Percentiles rank a stretch among this genome's conserved stretches.
Evolutionary conservation across 2,329 filamentous ascomycete genomes (phyloP).

Genomic region (Fusarium pininemorale): DNA sequence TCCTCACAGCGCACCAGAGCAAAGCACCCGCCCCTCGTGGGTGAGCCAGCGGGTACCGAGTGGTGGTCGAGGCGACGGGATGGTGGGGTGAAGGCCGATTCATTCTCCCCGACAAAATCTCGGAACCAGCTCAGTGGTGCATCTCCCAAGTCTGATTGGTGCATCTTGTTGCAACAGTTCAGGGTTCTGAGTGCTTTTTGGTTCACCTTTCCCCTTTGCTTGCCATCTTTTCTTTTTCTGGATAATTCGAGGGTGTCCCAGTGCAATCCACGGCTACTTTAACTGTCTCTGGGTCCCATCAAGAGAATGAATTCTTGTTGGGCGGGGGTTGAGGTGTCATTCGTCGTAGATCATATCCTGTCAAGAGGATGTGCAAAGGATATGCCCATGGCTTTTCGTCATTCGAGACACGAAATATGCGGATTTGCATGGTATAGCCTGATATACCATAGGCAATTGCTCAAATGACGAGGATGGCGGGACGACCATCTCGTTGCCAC

Average conservation of each 20-base stretch:
- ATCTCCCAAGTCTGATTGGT: constrained; percentile 34
- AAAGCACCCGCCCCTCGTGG: constrained; percentile 34
- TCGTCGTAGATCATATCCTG: constrained; percentile 34
- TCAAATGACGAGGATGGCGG: not conserved
- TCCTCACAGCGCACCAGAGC: constrained; percentile 8
- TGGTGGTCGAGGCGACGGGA: constrained; percentile 23
- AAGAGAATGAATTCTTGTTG: constrained; percentile 19
- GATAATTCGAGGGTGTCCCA: constrained; percentile 10
- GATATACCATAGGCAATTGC: not conserved
- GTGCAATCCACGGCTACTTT: not conserved
- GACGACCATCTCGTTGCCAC: constrained; percentile 1
- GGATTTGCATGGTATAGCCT: constrained; percentile 1
- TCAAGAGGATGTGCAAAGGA: constrained; percentile 22
- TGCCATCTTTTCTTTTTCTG: constrained; percentile 22
- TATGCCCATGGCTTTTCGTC: constrained; percentile 11
- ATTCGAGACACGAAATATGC: constrained; percentile 15
- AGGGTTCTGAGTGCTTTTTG: constrained; percentile 33
- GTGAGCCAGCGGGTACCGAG: constrained; percentile 32
- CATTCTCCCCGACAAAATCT: constrained; percentile 43
- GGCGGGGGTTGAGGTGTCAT: constrained; percentile 28
- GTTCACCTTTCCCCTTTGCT: constrained; percentile 9
- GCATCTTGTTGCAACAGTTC: constrained; percentile 9
- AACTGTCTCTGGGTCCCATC: constrained; percentile 13
- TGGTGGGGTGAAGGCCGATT: constrained; percentile 35
- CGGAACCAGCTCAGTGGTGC: constrained; percentile 40